Evolutionary conservation across 2,329 filamentous ascomycete genomes (phyloP).

Genomic region (Apiospora sp.): DNA sequence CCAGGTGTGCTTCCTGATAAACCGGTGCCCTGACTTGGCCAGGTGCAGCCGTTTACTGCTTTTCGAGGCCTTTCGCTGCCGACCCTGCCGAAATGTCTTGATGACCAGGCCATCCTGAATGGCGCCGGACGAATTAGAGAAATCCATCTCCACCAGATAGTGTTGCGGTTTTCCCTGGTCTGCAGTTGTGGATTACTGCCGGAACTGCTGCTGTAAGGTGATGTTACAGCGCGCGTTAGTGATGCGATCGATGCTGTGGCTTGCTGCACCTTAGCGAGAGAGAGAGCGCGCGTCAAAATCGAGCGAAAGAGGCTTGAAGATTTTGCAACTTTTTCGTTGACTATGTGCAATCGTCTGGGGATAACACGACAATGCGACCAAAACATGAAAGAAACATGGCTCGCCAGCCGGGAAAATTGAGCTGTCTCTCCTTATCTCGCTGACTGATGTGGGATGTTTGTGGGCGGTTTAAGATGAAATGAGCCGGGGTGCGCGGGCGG

Average conservation of each 20-base stretch:
- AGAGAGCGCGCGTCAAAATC: background rate
- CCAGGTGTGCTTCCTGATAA: conserved; percentile 44
- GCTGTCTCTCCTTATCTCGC: conserved; percentile 7
- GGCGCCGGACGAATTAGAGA: background rate
- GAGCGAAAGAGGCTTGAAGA: background rate
- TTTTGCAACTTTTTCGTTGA: background rate
- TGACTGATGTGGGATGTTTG: conserved; percentile 1
- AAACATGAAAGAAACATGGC: conserved; percentile 16
- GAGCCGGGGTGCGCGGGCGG: conserved; percentile 13
- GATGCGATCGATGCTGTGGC: conserved; percentile 1
- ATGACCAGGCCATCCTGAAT: conserved; percentile 6
- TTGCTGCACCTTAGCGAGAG: background rate
- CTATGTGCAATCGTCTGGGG: background rate
- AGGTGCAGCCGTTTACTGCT: background rate
- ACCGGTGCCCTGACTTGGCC: conserved; percentile 11
- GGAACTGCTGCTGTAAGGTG: background rate
- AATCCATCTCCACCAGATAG: conserved; percentile 5
- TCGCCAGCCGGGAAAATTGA: background rate
- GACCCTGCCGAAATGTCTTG: conserved; percentile 18
- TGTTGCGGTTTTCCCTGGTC: background rate
- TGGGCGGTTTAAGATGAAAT: conserved; percentile 18
- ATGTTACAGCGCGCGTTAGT: conserved; percentile 3
- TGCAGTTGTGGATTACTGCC: background rate
- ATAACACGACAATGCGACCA: background rate
- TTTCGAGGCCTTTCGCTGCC: conserved; percentile 10